Evolutionary conservation across 1,284 basidiomycete genomes (phyloP), one percentile per base, ranked within the genome.

Genomic region (Pterulicium gracile): DNA sequence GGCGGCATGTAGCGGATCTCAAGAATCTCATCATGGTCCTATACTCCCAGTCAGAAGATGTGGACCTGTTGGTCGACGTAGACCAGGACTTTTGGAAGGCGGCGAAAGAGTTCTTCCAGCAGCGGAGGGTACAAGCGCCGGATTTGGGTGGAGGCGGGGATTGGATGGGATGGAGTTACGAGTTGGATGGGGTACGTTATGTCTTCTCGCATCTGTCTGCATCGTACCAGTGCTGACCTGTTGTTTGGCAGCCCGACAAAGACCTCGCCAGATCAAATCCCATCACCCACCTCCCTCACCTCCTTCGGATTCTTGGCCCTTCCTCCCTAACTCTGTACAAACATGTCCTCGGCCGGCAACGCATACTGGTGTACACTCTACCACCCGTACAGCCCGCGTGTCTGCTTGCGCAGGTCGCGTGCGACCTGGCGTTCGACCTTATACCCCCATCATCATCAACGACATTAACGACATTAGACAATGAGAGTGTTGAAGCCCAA

Each of bases 311-410:
- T 47, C 67, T 89, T 19, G 86, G 86, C 0, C 84, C 86, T 0
- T 84, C 83, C 1, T 75, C 75, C 1, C 62, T 88, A 22, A 88
- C 83, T 0, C 62, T 88, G 1, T 86, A 86, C 64, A 88, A 88
- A 55, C 77, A 87, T 54, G 72, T 86, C 13, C 69, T 89, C 3
- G 78, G 79, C 1, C 73, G 85, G 3, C 73, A 70, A 47, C 69
- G 86, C 13, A 75, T 89, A 15, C 64, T 89, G 22, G 79, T 89
- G 36, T 85, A 84, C 57, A 86, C 85, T 0, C 65, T 77, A 1
- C 85, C 85, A 1, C 82, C 84, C 0, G 83, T 88, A 4, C 82
- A 88, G 56, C 75, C 78, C 0, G 82, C 86, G 0, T 87, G 82
- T 51, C 72, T 84, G 2, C 68, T 89, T 17, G 87, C 84, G 52